Conservation (phyloP, 192 early-diverging fungal species). For the Phycomyces nitens region DNA sequence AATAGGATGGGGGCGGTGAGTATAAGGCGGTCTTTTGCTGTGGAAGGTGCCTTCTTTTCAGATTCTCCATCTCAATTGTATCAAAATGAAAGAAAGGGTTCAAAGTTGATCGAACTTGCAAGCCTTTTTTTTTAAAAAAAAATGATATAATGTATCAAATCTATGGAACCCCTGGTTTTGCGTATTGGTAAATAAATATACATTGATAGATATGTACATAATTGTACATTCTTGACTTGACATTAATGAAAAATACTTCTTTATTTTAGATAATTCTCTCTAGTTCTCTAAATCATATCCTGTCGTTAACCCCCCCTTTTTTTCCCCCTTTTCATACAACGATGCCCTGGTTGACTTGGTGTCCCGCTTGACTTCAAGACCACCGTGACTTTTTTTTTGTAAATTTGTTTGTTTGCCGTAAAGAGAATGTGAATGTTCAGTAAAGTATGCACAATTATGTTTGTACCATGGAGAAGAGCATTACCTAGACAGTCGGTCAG, state of each 20-base stretch:
- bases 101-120: neutral
- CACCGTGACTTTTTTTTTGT: too few relatives aligned
- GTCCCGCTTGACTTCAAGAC: too few relatives aligned
- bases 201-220: constrained; percentile 1
- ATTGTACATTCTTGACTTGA: neutral
- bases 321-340: too few relatives aligned
- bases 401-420: neutral
- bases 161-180: neutral
- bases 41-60: neutral
- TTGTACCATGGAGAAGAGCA: neutral
- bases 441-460: neutral
- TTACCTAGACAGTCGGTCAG: neutral
- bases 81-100: neutral
- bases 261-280: neutral
- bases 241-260: neutral
- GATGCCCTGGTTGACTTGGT: too few relatives aligned
- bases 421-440: neutral
- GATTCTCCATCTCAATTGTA: neutral
- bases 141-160: neutral
- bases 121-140: neutral
- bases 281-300: neutral
- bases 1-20: neutral
- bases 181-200: neutral
- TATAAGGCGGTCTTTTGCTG: neutral
- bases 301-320: neutral